phyloP scores from a whole-genome alignment of 495 filamentous ascomycete species.

The Rhizodiscina lignyota region DNA sequence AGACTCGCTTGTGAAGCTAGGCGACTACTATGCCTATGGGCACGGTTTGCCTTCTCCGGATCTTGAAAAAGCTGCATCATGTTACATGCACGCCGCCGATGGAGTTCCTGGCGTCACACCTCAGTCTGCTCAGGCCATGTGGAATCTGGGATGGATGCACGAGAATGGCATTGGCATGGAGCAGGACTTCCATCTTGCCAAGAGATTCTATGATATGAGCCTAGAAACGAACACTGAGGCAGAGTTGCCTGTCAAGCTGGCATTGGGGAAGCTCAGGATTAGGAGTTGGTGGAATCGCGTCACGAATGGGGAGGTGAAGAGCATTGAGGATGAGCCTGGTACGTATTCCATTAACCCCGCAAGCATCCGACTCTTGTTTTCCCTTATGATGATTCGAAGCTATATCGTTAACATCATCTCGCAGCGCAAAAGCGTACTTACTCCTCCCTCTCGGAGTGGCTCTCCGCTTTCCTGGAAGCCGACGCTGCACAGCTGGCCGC shows the following conservation, averaged over 20 bases:
- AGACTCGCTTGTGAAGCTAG: constrained; percentile 93
- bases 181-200: constrained; percentile 95
- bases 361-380: constrained; percentile 1
- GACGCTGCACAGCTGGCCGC: constrained; percentile 46
- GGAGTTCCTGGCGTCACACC: too few relatives aligned
- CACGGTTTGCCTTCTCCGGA: constrained; percentile 48
- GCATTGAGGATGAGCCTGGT: constrained; percentile 80
- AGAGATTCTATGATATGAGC: constrained; percentile 86
- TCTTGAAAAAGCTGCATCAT: constrained; percentile 76
- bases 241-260: constrained; percentile 84
- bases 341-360: constrained; percentile 16
- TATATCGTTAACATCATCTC: constrained; percentile 7
- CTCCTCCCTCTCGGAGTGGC: constrained; percentile 69
- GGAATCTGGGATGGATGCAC: constrained; percentile 98
- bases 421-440: constrained; percentile 42
- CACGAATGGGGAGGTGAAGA: constrained; percentile 75
- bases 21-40: constrained; percentile 82
- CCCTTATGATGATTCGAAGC: background rate
- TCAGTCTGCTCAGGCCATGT: constrained; percentile 86
- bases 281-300: constrained; percentile 88
- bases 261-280: constrained; percentile 66
- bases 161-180: constrained; percentile 88
- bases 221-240: constrained; percentile 82
- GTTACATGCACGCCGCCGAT: constrained; percentile 84
- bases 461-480: constrained; percentile 64